Conservation (phyloP, 1,284 basidiomycete genomes). For the Marasmius sp. region DNA sequence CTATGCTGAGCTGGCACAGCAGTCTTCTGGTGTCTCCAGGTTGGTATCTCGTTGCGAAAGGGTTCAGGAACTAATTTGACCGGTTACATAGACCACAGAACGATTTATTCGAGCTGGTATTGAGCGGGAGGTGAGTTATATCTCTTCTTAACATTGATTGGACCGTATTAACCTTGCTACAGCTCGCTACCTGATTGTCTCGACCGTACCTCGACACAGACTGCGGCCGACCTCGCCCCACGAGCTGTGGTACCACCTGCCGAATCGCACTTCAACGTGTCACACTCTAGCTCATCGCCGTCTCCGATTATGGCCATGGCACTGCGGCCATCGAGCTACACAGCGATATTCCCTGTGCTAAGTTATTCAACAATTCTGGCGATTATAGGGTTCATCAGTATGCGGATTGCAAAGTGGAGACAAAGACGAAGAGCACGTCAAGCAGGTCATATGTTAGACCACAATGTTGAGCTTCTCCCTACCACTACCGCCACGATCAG, state of each 20-base stretch:
- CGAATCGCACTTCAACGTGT: background rate
- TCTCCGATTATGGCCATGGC: background rate
- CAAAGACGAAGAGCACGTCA: conserved; percentile 1
- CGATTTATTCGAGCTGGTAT: background rate
- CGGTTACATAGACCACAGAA: background rate
- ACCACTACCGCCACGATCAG: conserved; percentile 10
- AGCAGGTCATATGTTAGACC: conserved; percentile 3
- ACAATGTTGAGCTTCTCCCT: conserved; percentile 10
- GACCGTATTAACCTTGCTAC: background rate
- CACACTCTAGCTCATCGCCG: background rate
- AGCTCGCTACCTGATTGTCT: background rate
- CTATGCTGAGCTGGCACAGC: conserved; percentile 1
- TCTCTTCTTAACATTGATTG: background rate
- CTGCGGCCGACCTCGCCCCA: background rate
- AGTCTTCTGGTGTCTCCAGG: background rate
- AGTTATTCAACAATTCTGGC: conserved; percentile 11
- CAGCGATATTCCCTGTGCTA: conserved; percentile 8
- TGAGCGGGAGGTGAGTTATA: background rate
- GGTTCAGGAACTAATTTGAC: background rate
- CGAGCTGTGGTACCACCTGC: background rate
- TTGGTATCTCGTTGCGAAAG: background rate
- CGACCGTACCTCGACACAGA: background rate
- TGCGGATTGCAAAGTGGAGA: conserved; percentile 8
- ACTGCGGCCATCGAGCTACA: background rate
- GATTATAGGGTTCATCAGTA: conserved; percentile 11